Conservation (phyloP, 2,329 filamentous ascomycete genomes). For the Dryadomyces quercivorus region DNA sequence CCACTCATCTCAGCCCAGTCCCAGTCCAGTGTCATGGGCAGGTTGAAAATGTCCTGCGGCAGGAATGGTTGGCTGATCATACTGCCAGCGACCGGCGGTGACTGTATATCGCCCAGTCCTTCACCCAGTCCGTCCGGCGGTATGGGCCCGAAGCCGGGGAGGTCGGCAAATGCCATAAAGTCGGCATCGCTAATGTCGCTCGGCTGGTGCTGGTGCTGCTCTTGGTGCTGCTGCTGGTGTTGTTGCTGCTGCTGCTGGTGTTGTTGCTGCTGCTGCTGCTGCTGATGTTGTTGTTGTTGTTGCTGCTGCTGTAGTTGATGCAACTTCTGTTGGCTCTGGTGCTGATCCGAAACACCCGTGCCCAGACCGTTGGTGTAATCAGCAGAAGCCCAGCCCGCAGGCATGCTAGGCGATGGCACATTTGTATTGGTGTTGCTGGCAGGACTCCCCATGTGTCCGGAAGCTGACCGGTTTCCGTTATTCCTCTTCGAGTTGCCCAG, state of each 20-base stretch:
- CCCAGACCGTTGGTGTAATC: not conserved
- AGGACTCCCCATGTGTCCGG: not conserved
- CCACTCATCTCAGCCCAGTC: slow-evolving; percentile 59
- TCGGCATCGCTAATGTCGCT: slow-evolving; percentile 6
- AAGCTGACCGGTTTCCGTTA: slow-evolving; percentile 1
- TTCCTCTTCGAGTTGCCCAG: not conserved
- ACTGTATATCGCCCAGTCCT: slow-evolving; percentile 19
- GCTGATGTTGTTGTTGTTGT: slow-evolving; percentile 15
- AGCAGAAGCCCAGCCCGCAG: not conserved
- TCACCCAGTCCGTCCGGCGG: slow-evolving; percentile 10
- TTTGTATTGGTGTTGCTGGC: not conserved
- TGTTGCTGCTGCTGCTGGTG: slow-evolving; percentile 13
- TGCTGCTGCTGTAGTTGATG: slow-evolving; percentile 18
- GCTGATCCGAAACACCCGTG: slow-evolving; percentile 1
- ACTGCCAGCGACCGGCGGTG: slow-evolving; percentile 20
- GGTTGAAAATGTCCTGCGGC: slow-evolving; percentile 85
- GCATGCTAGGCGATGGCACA: not conserved
- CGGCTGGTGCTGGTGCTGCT: slow-evolving; percentile 14
- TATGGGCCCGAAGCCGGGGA: slow-evolving; percentile 29
- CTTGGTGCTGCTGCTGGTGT: slow-evolving; percentile 2
- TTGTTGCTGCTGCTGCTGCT: slow-evolving; percentile 15
- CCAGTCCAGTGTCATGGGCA: slow-evolving; percentile 95
- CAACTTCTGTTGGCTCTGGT: slow-evolving; percentile 9
- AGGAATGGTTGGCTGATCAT: slow-evolving; percentile 74
- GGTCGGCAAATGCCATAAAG: slow-evolving; percentile 28